Conservation (phyloP, 345 rosid genomes). For the Melaleuca alternifolia region DNA sequence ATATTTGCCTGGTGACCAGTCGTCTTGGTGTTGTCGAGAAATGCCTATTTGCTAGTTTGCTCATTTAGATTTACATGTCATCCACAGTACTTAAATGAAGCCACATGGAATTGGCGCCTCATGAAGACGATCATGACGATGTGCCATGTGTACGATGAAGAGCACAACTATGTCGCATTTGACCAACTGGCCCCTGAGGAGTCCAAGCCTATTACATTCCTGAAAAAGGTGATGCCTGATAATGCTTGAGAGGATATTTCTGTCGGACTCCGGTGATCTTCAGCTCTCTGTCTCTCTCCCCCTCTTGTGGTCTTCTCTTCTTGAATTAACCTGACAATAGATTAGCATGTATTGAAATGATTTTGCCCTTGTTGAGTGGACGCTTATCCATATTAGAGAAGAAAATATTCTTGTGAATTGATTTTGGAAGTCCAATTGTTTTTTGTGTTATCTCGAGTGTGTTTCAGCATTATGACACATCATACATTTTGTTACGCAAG, state of each 20-base stretch:
- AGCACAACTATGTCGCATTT: conserved; percentile 52
- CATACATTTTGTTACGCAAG: not conserved
- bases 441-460: not conserved
- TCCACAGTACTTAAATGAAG: conserved; percentile 65
- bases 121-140: conserved; percentile 81
- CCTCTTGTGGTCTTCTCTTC: not conserved
- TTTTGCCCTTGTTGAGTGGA: not conserved
- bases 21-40: not conserved
- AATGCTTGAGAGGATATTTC: conserved; percentile 16
- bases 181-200: conserved; percentile 58
- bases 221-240: conserved; percentile 61
- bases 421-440: not conserved
- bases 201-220: conserved; percentile 47
- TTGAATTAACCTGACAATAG: not conserved
- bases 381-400: not conserved
- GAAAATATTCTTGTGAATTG: not conserved
- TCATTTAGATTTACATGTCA: not conserved
- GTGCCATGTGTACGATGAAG: conserved; percentile 62
- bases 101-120: conserved; percentile 80
- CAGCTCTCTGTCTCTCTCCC: not conserved
- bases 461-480: not conserved
- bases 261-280: not conserved
- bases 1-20: not conserved
- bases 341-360: not conserved
- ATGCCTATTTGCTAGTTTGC: not conserved